Percentiles rank a stretch among this genome's conserved stretches.
These are phyloP conservation scores for Xylaria acuta DNA, from an alignment of 495 filamentous ascomycete genomes.

Conservation along the genomic window DNA sequence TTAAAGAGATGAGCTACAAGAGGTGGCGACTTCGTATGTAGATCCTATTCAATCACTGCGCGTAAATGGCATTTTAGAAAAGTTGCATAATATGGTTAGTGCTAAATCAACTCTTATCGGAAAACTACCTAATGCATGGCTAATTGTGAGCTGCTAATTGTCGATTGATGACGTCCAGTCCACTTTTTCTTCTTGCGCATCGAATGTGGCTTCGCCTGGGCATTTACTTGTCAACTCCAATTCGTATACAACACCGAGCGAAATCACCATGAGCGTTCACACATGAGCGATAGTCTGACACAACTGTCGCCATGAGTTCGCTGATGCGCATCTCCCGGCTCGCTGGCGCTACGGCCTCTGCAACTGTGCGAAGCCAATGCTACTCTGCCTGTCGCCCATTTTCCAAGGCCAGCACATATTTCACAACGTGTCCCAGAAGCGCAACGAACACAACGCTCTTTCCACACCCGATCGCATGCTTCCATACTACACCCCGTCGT, in stretches of 20 bases:
- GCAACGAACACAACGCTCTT: background rate
- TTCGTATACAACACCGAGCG: background rate
- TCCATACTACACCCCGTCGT: conserved; percentile 22
- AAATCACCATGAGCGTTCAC: conserved; percentile 31
- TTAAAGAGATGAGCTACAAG: background rate
- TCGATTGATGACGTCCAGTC: conserved; percentile 35
- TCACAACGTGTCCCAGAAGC: conserved; percentile 3
- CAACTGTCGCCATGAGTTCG: conserved; percentile 34
- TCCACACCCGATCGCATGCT: conserved; percentile 1
- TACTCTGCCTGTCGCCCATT: conserved; percentile 18
- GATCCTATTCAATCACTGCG: background rate
- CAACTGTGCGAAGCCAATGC: conserved; percentile 28
- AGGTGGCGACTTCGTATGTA: background rate
- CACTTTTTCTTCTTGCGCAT: conserved; percentile 29
- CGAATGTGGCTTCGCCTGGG: conserved; percentile 1
- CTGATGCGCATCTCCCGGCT: conserved; percentile 31
- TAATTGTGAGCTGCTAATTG: conserved; percentile 8
- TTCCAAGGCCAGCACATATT: conserved; percentile 10
- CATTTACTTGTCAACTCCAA: background rate
- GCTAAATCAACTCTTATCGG: background rate
- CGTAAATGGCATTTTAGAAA: background rate
- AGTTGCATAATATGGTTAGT: background rate
- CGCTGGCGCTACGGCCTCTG: conserved; percentile 21
- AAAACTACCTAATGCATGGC: background rate
- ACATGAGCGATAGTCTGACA: conserved; percentile 20